These are phyloP conservation scores for Berberis vulgaris DNA, from an alignment of 164 flowering plant species.

Conservation along the genomic window DNA sequence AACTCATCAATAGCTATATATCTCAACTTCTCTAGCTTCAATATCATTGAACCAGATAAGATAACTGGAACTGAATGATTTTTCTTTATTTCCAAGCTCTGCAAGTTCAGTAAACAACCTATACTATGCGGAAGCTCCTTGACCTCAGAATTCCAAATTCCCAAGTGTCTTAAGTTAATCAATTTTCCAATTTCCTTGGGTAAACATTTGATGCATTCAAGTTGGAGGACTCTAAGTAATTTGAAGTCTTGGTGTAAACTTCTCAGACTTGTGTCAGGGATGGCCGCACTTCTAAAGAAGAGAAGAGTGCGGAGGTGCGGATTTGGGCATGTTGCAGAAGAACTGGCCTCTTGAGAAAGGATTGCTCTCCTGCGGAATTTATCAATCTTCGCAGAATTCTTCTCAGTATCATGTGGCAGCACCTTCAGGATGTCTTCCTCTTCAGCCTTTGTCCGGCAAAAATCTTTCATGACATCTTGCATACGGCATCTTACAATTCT, in stretches of 20 bases:
- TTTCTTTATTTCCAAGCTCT: slow-evolving; percentile 2
- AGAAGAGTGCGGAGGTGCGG: slow-evolving; percentile 3
- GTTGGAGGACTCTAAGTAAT: slow-evolving; percentile 7
- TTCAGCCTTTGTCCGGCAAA: slow-evolving; percentile 3
- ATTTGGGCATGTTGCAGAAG: too few species aligned
- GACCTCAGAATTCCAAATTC: background rate
- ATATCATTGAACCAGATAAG: background rate
- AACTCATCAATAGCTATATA: background rate
- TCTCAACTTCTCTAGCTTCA: slow-evolving; percentile 2
- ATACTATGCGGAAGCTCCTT: background rate
- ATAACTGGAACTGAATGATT: background rate
- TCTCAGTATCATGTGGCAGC: too few species aligned
- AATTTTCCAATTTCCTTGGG: slow-evolving; percentile 4
- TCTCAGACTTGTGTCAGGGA: background rate
- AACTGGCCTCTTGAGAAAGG: background rate
- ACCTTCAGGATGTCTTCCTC: slow-evolving; percentile 4
- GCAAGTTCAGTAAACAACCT: background rate
- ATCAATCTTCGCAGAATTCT: background rate
- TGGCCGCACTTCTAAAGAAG: background rate
- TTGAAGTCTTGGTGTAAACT: background rate
- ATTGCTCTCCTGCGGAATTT: slow-evolving; percentile 3
- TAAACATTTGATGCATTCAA: background rate
- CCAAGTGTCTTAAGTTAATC: slow-evolving; percentile 8
- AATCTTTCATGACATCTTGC: slow-evolving; percentile 10
- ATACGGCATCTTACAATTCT: slow-evolving; percentile 1